Evolutionary conservation across 371 early-diverging fungal species (phyloP).

Genomic region (Haplosporangium sp.): DNA sequence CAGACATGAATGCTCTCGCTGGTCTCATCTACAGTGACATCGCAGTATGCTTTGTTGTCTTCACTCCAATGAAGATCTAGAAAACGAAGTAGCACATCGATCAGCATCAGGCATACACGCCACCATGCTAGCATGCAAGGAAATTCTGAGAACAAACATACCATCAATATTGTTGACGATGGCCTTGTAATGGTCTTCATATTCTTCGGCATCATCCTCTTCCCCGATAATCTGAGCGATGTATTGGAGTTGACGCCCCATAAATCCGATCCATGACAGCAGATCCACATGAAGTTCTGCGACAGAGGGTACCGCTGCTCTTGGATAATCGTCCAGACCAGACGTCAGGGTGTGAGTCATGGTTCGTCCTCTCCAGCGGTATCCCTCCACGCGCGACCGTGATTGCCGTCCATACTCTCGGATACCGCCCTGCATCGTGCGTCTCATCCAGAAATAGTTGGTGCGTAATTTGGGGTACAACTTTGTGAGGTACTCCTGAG

Average conservation of each 20-base stretch:
- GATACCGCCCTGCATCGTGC: conserved; percentile 80
- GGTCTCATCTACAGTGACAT: conserved; percentile 72
- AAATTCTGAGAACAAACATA: conserved; percentile 13
- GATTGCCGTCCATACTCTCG: conserved; percentile 67
- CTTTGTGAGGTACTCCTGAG: conserved; percentile 64
- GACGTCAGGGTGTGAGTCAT: conserved; percentile 88
- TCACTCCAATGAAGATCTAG: conserved; percentile 86
- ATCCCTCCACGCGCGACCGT: conserved; percentile 68
- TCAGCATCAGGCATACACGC: not conserved
- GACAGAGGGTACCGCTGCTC: conserved; percentile 77
- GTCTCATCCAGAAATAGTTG: conserved; percentile 87
- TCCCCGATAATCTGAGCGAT: conserved; percentile 73
- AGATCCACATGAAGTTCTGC: conserved; percentile 94
- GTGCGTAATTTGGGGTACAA: conserved; percentile 76
- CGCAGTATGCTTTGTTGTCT: conserved; percentile 79
- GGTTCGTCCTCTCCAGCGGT: conserved; percentile 94
- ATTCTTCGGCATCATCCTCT: conserved; percentile 62
- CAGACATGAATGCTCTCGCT: conserved; percentile 74
- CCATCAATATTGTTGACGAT: conserved; percentile 64
- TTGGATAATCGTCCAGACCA: conserved; percentile 97
- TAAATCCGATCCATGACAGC: conserved; percentile 89
- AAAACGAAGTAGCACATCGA: conserved; percentile 42
- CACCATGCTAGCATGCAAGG: not conserved
- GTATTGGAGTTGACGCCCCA: conserved; percentile 73
- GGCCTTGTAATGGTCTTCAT: conserved; percentile 63